A percentile compares a stretch with the other conserved stretches of the same genome.
Conservation (phyloP, 495 filamentous ascomycete species). For the Aspergillus leporis region DNA sequence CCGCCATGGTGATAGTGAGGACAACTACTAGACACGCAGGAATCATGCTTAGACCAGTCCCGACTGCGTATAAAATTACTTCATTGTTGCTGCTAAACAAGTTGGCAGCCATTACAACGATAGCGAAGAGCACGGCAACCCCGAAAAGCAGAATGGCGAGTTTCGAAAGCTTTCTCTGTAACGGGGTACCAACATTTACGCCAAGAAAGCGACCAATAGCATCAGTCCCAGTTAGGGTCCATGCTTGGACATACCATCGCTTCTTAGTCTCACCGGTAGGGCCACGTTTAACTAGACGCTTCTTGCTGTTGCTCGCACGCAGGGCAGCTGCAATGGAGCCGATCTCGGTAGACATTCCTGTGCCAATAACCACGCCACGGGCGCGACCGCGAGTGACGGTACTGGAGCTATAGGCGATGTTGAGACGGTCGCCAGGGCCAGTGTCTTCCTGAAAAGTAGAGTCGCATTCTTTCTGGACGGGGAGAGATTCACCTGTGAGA, state of each 20-base stretch:
- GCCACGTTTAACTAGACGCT: constrained; percentile 59
- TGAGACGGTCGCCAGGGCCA: constrained; percentile 67
- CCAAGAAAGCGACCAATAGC: constrained; percentile 69
- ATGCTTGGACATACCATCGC: constrained; percentile 68
- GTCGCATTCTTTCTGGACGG: constrained; percentile 59
- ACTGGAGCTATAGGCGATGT: constrained; percentile 71
- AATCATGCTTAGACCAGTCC: constrained; percentile 68
- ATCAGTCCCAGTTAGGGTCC: constrained; percentile 64
- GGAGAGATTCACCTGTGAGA: constrained; percentile 76
- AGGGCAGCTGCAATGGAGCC: constrained; percentile 70
- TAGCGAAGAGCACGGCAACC: constrained; percentile 64
- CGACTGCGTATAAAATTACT: constrained; percentile 73
- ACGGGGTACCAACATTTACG: constrained; percentile 68
- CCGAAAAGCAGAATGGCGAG: constrained; percentile 68
- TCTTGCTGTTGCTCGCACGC: constrained; percentile 43
- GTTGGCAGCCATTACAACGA: constrained; percentile 66
- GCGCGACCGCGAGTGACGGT: constrained; percentile 72
- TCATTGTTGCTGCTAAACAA: constrained; percentile 59
- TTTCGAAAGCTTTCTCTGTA: constrained; percentile 69
- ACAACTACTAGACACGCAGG: constrained; percentile 76
- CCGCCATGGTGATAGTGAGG: constrained; percentile 73
- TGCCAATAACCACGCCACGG: constrained; percentile 65
- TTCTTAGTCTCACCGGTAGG: constrained; percentile 58
- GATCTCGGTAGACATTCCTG: constrained; percentile 71
- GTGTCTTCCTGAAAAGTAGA: constrained; percentile 48